Conservation (phyloP, 345 rosid species). For the Cochlearia excelsa region DNA sequence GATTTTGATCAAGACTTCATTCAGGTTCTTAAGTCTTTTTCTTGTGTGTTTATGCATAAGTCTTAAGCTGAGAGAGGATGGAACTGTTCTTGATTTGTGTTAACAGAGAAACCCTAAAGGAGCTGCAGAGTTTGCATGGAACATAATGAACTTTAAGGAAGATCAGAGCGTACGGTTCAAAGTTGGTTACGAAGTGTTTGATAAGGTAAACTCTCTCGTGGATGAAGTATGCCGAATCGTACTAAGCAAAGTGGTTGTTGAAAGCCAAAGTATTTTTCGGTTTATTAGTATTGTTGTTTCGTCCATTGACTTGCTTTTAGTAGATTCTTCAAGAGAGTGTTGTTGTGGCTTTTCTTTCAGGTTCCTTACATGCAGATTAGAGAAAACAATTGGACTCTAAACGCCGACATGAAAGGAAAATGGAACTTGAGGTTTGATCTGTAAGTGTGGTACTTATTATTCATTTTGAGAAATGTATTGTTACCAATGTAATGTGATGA, state of each 20-base stretch:
- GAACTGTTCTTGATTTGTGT: background rate
- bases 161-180: conserved; percentile 82
- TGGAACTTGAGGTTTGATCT: conserved; percentile 80
- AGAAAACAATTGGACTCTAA: conserved; percentile 90
- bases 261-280: background rate
- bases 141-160: conserved; percentile 60
- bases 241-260: background rate
- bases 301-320: no score
- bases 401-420: conserved; percentile 70
- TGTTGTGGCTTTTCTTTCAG: conserved; percentile 41
- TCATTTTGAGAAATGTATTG: conserved; percentile 23
- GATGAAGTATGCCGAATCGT: conserved; percentile 2
- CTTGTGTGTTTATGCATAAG: conserved; percentile 1
- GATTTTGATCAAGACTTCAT: no score
- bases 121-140: conserved; percentile 81
- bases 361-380: conserved; percentile 79
- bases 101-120: conserved; percentile 74
- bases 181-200: conserved; percentile 69
- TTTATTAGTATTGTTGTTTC: no score
- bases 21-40: conserved; percentile 3
- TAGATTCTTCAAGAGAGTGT: background rate
- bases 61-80: background rate
- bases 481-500: background rate
- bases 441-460: conserved; percentile 34
- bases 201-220: conserved; percentile 52